Evolutionary conservation across 73 alveolate species (phyloP), one percentile per base, ranked within the genome.

Genomic region (Paraurostyla sp.): DNA sequence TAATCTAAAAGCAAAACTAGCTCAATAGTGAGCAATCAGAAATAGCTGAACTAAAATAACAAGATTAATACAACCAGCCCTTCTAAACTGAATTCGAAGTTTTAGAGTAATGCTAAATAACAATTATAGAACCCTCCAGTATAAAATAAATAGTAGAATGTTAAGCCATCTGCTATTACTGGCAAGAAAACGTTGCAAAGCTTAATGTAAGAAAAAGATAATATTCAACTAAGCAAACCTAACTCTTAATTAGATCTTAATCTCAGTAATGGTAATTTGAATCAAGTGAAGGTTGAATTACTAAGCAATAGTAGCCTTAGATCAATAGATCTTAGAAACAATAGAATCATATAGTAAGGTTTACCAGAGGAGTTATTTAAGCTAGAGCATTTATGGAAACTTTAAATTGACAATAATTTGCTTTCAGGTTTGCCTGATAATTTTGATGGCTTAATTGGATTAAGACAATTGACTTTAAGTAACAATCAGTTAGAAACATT

Each of bases 31-130:
- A 13, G 46, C 3, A 6, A 65, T 35, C 25, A 25, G 46, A 2
- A 18, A 15, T 38, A 15, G 23, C 25, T 15, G 13, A 16, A 16
- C 82, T 38, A 65, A 56, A 65, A 65, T 65, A 65, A 65, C 25
- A 65, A 65, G 41, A 18, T 35, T 7, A 65, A 65, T 36, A 33
- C 82, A 16, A 38, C 82, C 6, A 65, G 82, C 25, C 82, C 82
- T 7, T 65, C 82, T 13, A 65, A 65, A 40, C 35, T 65, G 16
- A 65, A 40, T 35, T 38, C 82, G 9, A 65, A 65, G 25, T 65
- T 65, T 36, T 2, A 2, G 16, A 59, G 69, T n/a, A 52, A 20
- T 52, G 33, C 69, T 13, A 52, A 20, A n/a, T 52, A 6, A 9
- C 30, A 52, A 52, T 52, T 52, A 18, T 52, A 25, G 23, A n/a